Evolutionary conservation across 345 rosid genomes (phyloP), one percentile per base, ranked within the genome.

Genomic region (Iberis pinnata): DNA sequence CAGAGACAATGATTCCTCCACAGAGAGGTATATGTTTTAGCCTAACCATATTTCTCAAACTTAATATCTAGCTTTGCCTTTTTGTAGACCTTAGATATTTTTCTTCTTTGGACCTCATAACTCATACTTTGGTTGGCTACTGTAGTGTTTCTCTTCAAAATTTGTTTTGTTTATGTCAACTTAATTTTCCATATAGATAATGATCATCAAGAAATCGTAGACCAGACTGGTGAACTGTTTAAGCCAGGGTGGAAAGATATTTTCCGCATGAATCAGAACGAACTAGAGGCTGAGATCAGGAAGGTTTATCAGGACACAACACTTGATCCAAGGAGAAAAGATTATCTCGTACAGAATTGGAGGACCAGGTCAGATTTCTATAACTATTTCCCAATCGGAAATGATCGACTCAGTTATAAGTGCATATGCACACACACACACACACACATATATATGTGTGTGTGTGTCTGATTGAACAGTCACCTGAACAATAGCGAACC

Each of bases 241-340:
- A 86, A 86, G 80, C 97, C 97, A 58, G 97, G 97, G 22, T 81
- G 95, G 95, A 83, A 83, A 56, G 95, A 86, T 75, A 89, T 89
- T 29, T 89, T 89, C 59, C 83, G 88, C 64, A 86, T 86, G 95
- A 86, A 86, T 70, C 90, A 86, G 70, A 86, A 79, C 73, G 95
- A 86, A 61, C 86, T 86, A 49, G 95, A 86, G 73, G 85, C 88
- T 49, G 95, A 86, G 73, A 82, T 86, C 57, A 76, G 90, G 71
- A 83, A 83, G 64, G 90, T 86, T 65, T 86, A 85, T 52, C 83
- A 80, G 63, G 95, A 86, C 79, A 65, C 87, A 47, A 77, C 95
- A 67, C 95, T 86, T 71, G 95, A 86, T 73, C 95, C 95, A 14
- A 78, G 95, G 70, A 76, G 95, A 77, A 83, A 86, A 71, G 88